Conservation (phyloP, 108 stramenopile genomes). For the Fistulifera pelliculosa region DNA sequence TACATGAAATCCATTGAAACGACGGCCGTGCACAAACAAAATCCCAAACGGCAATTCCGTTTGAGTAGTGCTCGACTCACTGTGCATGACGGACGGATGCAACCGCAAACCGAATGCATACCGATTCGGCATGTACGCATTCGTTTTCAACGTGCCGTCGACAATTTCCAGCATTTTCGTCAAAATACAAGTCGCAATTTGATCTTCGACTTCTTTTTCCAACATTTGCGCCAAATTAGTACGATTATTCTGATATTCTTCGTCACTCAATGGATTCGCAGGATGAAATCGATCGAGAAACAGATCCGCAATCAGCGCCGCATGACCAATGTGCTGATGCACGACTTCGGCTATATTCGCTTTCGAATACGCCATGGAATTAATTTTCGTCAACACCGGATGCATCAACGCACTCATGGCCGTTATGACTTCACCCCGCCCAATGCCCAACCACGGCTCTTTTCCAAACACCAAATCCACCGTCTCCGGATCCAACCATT, state of each 20-base stretch:
- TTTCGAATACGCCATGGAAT: conserved; percentile 75
- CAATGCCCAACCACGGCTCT: conserved; percentile 66
- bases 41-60: conserved; percentile 82
- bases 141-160: conserved; percentile 80
- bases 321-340: conserved; percentile 24
- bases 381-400: conserved; percentile 78
- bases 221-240: conserved; percentile 38
- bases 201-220: conserved; percentile 72
- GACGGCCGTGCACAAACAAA: conserved; percentile 90
- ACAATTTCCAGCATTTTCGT: conserved; percentile 86
- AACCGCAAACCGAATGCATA: conserved; percentile 90
- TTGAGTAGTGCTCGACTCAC: conserved; percentile 20
- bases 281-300: conserved; percentile 88
- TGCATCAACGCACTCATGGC: conserved; percentile 85
- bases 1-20: conserved; percentile 96
- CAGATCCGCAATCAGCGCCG: conserved; percentile 79
- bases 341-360: conserved; percentile 47
- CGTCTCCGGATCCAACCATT: conserved; percentile 88
- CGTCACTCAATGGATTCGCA: conserved; percentile 46
- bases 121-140: conserved; percentile 88
- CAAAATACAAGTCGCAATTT: conserved; percentile 54
- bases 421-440: conserved; percentile 84
- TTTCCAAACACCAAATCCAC: conserved; percentile 79
- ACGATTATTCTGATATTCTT: conserved; percentile 31
- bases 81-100: conserved; percentile 80